A percentile compares a stretch with the other conserved stretches of the same genome.
Conservation (phyloP, 306 rosid genomes). For the Dalbergia oliveri region DNA sequence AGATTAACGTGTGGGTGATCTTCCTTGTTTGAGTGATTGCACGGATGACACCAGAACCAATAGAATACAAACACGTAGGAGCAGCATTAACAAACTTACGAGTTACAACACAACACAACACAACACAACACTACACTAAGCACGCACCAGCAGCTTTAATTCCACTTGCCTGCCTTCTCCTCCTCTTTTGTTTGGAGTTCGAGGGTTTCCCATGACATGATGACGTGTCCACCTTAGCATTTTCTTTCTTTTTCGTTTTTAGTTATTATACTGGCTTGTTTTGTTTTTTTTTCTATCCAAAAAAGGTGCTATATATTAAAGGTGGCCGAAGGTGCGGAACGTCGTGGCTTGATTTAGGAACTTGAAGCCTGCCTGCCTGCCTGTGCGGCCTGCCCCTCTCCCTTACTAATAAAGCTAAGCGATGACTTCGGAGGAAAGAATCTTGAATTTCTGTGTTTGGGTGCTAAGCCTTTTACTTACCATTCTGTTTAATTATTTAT, state of each 20-base stretch:
- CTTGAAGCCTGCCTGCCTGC: background rate
- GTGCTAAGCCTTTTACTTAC: no score
- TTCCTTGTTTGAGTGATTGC: background rate
- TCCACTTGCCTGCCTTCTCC: background rate
- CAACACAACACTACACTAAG: background rate
- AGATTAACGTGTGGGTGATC: background rate
- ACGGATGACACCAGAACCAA: constrained; percentile 6
- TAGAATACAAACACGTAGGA: background rate
- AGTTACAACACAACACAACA: background rate
- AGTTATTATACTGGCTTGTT: no score
- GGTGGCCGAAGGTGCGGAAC: constrained; percentile 20
- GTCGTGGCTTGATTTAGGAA: background rate
- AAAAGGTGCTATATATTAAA: no score
- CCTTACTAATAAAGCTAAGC: background rate
- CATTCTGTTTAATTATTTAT: background rate
- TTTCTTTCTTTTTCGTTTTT: background rate
- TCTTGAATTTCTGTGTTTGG: background rate
- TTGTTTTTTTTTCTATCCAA: no score
- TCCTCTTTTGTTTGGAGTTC: background rate
- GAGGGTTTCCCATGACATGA: background rate
- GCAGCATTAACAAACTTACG: no score
- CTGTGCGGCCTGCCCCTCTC: background rate
- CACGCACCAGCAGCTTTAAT: background rate
- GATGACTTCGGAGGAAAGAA: background rate
- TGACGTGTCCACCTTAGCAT: background rate